A percentile compares a stretch with the other conserved stretches of the same genome.
phyloP scores from a whole-genome alignment of 768 basidiomycete genomes.

The Lactarius akahatsu region DNA sequence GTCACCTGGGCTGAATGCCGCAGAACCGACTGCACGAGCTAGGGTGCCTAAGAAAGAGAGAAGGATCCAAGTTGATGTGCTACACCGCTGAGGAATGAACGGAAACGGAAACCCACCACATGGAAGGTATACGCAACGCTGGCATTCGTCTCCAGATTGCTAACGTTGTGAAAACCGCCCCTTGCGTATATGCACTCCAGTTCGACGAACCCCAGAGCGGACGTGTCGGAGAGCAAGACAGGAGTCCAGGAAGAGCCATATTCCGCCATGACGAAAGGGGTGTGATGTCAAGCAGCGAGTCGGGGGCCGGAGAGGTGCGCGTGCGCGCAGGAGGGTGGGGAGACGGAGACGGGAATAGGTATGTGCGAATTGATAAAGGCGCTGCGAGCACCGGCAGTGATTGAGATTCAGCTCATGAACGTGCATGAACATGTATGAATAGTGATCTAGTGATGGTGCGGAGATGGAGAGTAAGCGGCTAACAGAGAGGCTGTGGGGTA shows the following conservation, averaged over 20 bases:
- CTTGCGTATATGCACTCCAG: background rate
- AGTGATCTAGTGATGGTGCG: too few species aligned
- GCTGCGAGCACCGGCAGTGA: background rate
- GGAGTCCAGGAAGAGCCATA: background rate
- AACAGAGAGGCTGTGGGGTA: background rate
- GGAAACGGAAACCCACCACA: constrained; percentile 3
- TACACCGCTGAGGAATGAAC: background rate
- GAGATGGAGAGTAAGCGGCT: background rate
- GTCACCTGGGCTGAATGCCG: background rate
- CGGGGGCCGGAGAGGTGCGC: background rate
- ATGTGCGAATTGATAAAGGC: background rate
- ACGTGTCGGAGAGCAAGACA: background rate
- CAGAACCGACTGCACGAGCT: background rate
- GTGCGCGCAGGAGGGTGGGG: background rate
- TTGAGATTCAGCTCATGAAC: background rate
- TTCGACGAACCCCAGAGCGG: background rate
- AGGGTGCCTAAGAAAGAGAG: background rate
- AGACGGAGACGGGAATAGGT: background rate
- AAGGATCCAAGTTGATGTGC: background rate
- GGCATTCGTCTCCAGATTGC: background rate
- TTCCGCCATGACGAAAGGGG: background rate
- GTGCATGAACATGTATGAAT: background rate
- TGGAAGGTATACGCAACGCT: constrained; percentile 1
- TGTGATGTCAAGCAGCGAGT: background rate
- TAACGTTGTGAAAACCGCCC: too few species aligned